Evolutionary conservation across 352 stramenopile genomes (phyloP).

Genomic region (Globisporangium middletonii): DNA sequence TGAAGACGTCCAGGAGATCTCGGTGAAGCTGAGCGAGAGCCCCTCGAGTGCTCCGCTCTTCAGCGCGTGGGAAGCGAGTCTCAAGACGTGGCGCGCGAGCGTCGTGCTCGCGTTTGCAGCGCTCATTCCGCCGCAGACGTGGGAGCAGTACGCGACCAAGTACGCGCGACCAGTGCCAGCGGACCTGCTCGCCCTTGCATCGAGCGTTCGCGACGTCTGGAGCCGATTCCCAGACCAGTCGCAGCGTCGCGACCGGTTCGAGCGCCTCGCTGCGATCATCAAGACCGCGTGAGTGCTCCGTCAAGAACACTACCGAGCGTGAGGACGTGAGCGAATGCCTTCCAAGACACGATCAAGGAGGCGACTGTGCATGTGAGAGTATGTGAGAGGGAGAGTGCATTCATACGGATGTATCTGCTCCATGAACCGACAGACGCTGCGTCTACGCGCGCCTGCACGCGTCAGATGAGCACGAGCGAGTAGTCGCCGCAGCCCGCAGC

Average conservation of each 20-base stretch:
- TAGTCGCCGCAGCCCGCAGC: constrained; percentile 68
- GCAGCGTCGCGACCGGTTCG: constrained; percentile 53
- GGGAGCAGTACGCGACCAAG: constrained; percentile 59
- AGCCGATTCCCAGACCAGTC: constrained; percentile 36
- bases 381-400: too few species aligned
- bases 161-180: constrained; percentile 39
- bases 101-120: constrained; percentile 64
- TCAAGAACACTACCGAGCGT: not conserved
- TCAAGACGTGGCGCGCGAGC: constrained; percentile 55
- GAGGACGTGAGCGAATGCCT: too few species aligned
- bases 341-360: too few species aligned
- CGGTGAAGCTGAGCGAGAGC: constrained; percentile 29
- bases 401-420: not conserved
- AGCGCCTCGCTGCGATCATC: constrained; percentile 32
- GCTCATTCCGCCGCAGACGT: constrained; percentile 57
- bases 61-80: constrained; percentile 38
- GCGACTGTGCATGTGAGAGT: not conserved
- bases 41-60: constrained; percentile 29
- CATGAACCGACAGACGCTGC: not conserved
- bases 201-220: constrained; percentile 39
- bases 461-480: constrained; percentile 57
- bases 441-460: too few species aligned
- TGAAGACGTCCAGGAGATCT: constrained; percentile 58
- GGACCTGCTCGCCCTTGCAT: constrained; percentile 30
- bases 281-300: constrained; percentile 1